Percentiles rank a stretch among this genome's conserved stretches.
Conservation (phyloP, 805 yeast species). For the Ogataea degrootiae region DNA sequence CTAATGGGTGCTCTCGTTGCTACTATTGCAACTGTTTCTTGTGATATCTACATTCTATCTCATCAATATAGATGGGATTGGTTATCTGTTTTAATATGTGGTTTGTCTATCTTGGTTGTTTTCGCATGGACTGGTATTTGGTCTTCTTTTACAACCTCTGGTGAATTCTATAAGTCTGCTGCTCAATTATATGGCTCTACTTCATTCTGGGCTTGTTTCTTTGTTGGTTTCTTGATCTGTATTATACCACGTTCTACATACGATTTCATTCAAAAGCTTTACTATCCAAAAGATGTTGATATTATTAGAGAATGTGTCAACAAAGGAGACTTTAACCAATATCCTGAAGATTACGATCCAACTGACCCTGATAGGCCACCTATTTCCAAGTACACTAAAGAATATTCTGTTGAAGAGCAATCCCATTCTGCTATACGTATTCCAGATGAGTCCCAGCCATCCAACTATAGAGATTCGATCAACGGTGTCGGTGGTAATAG, state of each 20-base stretch:
- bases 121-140: conserved; percentile 80
- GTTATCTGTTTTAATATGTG: conserved; percentile 52
- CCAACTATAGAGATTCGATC: conserved; percentile 30
- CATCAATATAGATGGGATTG: conserved; percentile 83
- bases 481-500: conserved; percentile 33
- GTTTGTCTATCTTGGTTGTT: conserved; percentile 53
- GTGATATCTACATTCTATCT: conserved; percentile 59
- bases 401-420: conserved; percentile 26
- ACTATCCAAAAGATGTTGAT: conserved; percentile 63
- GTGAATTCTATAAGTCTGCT: conserved; percentile 65
- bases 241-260: conserved; percentile 62
- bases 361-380: conserved; percentile 66
- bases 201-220: conserved; percentile 62
- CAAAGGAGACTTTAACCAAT: conserved; percentile 62
- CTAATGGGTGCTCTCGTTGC: conserved; percentile 68
- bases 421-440: conserved; percentile 11
- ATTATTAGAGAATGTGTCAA: conserved; percentile 67
- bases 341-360: conserved; percentile 70
- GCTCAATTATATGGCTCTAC: conserved; percentile 58
- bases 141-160: conserved; percentile 49
- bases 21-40: conserved; percentile 59
- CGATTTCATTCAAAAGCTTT: conserved; percentile 50
- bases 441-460: conserved; percentile 2
- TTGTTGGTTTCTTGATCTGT: conserved; percentile 60
- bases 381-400: conserved; percentile 41